Evolutionary conservation across 2,329 filamentous ascomycete species (phyloP).

Genomic region (Plenodomus lindquistii): DNA sequence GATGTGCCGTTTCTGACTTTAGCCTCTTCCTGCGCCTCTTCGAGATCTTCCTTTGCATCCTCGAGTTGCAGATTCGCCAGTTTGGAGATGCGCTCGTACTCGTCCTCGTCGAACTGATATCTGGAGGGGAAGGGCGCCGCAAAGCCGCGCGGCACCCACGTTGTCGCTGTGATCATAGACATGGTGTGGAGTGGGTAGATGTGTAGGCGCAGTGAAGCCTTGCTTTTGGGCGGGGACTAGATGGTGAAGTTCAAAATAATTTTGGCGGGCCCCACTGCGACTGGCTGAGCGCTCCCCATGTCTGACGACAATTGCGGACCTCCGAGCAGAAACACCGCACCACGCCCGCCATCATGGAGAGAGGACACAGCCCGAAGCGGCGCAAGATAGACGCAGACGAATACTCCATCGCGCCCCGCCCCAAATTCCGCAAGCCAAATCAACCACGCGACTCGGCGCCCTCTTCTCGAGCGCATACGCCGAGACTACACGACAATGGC

Average conservation of each 20-base stretch:
- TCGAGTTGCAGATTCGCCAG: constrained; percentile 72
- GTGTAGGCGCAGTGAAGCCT: constrained; percentile 12
- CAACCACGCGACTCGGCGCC: constrained; percentile 28
- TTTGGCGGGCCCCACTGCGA: constrained; percentile 17
- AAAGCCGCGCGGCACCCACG: constrained; percentile 58
- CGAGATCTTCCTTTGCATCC: constrained; percentile 80
- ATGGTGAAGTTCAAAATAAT: constrained; percentile 16
- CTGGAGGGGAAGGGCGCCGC: constrained; percentile 55
- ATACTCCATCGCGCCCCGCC: constrained; percentile 58
- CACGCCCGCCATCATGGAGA: constrained; percentile 41
- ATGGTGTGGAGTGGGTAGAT: constrained; percentile 32
- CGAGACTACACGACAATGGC: constrained; percentile 33
- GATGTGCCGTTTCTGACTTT: constrained; percentile 38
- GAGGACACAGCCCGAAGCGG: constrained; percentile 62
- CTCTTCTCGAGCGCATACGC: constrained; percentile 43
- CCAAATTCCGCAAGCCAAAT: constrained; percentile 46
- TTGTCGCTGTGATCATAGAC: constrained; percentile 61
- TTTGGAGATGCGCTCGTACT: constrained; percentile 55
- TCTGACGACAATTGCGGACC: constrained; percentile 20
- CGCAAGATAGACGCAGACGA: constrained; percentile 68
- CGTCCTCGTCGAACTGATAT: constrained; percentile 57
- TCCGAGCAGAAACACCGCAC: constrained; percentile 13
- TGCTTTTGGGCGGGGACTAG: constrained; percentile 14
- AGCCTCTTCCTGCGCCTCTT: constrained; percentile 59
- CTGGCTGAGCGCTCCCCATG: constrained; percentile 19